A percentile compares a stretch with the other conserved stretches of the same genome.
These are phyloP conservation scores for Solanum medicagineum DNA, from an alignment of 257 asterid species.

Conservation along the genomic window DNA sequence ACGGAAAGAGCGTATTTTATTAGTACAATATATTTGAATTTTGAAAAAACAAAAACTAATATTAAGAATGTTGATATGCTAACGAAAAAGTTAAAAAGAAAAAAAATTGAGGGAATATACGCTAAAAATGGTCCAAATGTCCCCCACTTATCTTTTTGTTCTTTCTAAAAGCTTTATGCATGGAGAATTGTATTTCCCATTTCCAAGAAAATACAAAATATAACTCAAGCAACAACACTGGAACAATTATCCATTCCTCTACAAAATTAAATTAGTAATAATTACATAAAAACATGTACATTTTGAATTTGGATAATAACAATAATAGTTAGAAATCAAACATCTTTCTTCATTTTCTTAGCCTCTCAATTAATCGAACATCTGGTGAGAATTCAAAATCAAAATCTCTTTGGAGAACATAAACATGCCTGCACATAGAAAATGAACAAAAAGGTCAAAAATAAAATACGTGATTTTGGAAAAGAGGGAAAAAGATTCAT, in stretches of 20 bases:
- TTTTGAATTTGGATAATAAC: not conserved
- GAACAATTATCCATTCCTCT: not conserved
- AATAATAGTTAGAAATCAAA: not conserved
- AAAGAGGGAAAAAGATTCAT: not conserved
- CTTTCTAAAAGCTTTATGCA: not conserved
- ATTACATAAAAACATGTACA: not conserved
- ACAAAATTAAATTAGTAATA: not conserved
- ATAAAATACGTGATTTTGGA: not conserved
- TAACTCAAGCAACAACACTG: not conserved
- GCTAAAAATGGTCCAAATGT: not conserved
- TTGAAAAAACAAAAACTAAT: too few species aligned
- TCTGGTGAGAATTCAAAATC: not conserved
- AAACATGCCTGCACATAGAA: slow-evolving; percentile 50
- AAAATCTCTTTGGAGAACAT: slow-evolving; percentile 67
- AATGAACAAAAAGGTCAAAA: not conserved
- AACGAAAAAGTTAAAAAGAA: too few species aligned
- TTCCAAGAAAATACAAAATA: not conserved
- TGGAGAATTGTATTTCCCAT: not conserved
- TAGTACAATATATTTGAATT: too few species aligned
- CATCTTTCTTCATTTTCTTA: not conserved
- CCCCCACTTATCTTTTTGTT: not conserved
- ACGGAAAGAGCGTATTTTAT: too few species aligned
- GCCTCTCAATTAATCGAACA: not conserved
- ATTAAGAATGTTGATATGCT: not conserved
- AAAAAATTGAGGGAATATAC: not conserved